A percentile compares a stretch with the other conserved stretches of the same genome.
Conservation (phyloP, 305 asterid genomes). For the Rubia tinctorum region DNA sequence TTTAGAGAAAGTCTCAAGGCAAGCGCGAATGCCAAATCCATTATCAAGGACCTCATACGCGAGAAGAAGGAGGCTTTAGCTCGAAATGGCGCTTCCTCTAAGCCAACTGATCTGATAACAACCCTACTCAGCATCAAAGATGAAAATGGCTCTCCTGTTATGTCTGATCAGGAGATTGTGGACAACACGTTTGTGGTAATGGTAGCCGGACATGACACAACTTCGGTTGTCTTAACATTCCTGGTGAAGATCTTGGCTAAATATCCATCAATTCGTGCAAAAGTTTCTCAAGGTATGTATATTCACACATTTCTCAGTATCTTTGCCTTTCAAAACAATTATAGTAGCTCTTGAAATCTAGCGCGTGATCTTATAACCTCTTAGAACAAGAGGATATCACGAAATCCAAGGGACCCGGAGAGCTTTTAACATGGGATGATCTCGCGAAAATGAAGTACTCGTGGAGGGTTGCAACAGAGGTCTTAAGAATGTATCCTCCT, state of each 20-base stretch:
- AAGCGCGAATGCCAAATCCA: conserved; percentile 21
- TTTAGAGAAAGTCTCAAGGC: conserved; percentile 23
- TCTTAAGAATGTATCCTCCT: conserved; percentile 25
- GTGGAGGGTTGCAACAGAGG: conserved; percentile 33
- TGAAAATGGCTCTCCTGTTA: not conserved
- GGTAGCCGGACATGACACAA: no score
- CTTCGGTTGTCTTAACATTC: no score
- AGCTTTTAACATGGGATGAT: conserved; percentile 28
- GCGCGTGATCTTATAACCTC: not conserved
- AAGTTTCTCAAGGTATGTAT: conserved; percentile 1
- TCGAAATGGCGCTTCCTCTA: no score
- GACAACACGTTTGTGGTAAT: no score
- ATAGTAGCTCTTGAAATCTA: not conserved
- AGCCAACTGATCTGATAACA: not conserved
- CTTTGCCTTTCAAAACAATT: not conserved
- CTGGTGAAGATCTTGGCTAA: no score
- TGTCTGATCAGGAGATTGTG: conserved; percentile 25
- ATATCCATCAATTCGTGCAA: not conserved
- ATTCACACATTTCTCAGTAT: not conserved
- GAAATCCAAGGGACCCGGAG: conserved; percentile 9
- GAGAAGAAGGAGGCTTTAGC: not conserved
- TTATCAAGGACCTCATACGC: conserved; percentile 19
- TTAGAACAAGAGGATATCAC: conserved; percentile 12
- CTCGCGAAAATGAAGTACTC: conserved; percentile 31
- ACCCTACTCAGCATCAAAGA: not conserved